Evolutionary conservation across 768 basidiomycete species (phyloP).

Genomic region (Podaxis mareebaensis): DNA sequence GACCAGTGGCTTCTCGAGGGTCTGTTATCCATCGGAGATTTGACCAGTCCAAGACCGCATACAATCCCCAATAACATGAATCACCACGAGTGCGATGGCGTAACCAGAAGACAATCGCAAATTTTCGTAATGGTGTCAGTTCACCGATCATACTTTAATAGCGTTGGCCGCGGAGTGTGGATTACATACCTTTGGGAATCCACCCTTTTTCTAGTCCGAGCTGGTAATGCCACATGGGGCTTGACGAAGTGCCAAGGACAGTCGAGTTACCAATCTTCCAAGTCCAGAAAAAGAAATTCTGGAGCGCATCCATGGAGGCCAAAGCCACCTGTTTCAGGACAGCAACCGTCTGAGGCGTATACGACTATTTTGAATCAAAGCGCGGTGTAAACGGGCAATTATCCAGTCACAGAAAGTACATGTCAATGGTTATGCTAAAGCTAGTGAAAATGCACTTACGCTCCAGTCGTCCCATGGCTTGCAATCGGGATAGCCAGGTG

Average conservation of each 20-base stretch:
- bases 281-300: constrained; percentile 97
- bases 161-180: neutral
- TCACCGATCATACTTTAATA: neutral
- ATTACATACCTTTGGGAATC: constrained; percentile 67
- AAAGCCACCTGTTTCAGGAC: constrained; percentile 66
- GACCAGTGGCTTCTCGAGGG: constrained; percentile 46
- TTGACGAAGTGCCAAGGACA: constrained; percentile 59
- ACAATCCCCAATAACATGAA: neutral
- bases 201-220: constrained; percentile 86
- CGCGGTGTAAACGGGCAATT: constrained; percentile 13
- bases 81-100: neutral
- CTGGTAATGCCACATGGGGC: constrained; percentile 86
- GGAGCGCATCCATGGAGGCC: constrained; percentile 85
- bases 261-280: constrained; percentile 94
- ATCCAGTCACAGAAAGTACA: neutral
- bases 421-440: neutral
- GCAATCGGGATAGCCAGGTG: constrained; percentile 36
- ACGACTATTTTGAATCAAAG: constrained; percentile 39
- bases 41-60: neutral
- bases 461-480: constrained; percentile 44
- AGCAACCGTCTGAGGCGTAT: constrained; percentile 56
- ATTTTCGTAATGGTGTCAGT: neutral
- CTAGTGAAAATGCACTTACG: constrained; percentile 28
- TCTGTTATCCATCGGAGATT: constrained; percentile 28
- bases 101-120: neutral